These are phyloP conservation scores for Parathielavia hyrcaniae DNA, from an alignment of 495 filamentous ascomycete genomes.

Conservation along the genomic window DNA sequence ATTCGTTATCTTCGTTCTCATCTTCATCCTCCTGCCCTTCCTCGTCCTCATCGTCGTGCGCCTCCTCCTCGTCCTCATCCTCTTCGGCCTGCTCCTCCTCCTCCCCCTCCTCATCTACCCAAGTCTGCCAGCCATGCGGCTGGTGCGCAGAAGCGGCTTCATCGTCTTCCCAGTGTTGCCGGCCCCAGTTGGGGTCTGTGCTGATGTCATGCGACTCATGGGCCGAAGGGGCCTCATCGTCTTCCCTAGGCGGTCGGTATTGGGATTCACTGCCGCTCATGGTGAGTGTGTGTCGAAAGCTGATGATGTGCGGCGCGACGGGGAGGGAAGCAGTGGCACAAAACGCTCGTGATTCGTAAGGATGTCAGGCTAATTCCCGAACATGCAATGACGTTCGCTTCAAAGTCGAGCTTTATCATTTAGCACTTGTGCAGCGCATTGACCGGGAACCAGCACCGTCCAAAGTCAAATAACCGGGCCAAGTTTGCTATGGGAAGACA, in stretches of 20 bases:
- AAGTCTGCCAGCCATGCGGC: not conserved
- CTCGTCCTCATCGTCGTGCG: conserved; percentile 20
- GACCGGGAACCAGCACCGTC: no score
- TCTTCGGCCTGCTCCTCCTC: conserved; percentile 20
- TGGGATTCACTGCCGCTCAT: conserved; percentile 4
- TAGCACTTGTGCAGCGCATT: no score
- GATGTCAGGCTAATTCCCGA: no score
- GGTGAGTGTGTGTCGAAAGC: not conserved
- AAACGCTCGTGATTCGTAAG: no score
- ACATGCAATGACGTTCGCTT: no score
- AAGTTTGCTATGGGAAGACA: not conserved
- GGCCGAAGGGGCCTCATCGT: no score
- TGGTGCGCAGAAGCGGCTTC: not conserved
- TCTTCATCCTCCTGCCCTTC: conserved; percentile 24
- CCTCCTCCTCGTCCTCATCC: conserved; percentile 19
- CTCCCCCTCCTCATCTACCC: conserved; percentile 21
- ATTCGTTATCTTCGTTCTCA: conserved; percentile 38
- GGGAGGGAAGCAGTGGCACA: no score
- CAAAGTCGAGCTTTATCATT: no score
- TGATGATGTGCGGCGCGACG: no score
- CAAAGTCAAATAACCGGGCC: not conserved
- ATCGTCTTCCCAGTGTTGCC: not conserved
- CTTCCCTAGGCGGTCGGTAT: no score
- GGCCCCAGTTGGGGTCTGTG: no score
- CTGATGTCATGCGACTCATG: no score